Evolutionary conservation across 805 yeast species (phyloP), one percentile per base, ranked within the genome.

Genomic region (Saturnispora serradocipensis): DNA sequence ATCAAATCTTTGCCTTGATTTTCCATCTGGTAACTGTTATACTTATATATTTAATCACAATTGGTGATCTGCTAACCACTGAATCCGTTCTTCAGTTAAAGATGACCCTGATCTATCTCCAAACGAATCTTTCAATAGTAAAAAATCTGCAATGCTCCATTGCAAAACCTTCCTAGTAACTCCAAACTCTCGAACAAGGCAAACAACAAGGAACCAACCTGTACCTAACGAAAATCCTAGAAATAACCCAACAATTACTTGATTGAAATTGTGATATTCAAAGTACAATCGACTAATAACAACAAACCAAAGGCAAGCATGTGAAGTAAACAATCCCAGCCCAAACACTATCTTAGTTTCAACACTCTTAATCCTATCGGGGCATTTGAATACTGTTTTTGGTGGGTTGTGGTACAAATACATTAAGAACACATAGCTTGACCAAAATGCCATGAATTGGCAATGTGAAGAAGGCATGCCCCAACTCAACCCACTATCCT

Each of bases 381-480:
- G 50, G 25, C 34, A 30, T 18, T 28, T 39, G 27, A 40, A 30
- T 11, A 47, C 5, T n/a, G 43, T 20, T 15, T 61, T 53, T 46
- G 77, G 57, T 40, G 58, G 61, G 13, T 44, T 67, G 55, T 69
- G 65, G 79, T 80, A 69, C 61, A 74, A 68, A 56, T 64, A 57
- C 48, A 72, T 69, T 53, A 85, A 72, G 2, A 73, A 58, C 54
- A 75, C 69, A 62, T 82, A 86, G 7, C 76, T 70, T n/a, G 80
- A 75, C 56, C 85, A 81, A 63, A 81, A 93, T 2, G 96, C 95
- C 89, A 91, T 86, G 66, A 90, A 93, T 68, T 91, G 99, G 0
- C 96, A 81, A 67, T 91, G 99, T 1, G 99, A 97, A 49, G 90
- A 82, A 0, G 99, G 99, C 97, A 91, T 91, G 0, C 99, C 99